Evolutionary conservation across 495 filamentous ascomycete species (phyloP), one percentile per base, ranked within the genome.

Genomic region (Beverwykella pulmonaria): DNA sequence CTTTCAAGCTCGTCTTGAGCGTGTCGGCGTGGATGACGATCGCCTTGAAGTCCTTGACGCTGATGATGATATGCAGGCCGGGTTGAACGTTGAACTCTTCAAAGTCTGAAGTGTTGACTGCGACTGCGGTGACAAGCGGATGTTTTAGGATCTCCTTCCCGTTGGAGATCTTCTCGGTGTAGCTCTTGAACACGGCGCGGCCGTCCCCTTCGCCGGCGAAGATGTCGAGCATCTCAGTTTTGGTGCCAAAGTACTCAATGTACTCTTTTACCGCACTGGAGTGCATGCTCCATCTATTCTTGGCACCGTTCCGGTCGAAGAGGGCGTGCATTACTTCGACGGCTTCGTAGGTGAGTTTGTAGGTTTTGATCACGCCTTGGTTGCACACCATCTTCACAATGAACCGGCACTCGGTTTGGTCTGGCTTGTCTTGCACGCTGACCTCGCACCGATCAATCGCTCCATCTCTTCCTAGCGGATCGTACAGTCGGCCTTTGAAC

Each of bases 21-120:
- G 88, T 86, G 50, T 90, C 89, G 12, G 94, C 95, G 77, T 98
- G 93, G 14, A 84, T 80, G 32, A 96, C 86, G 39, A 94, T 90
- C 22, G 94, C 88, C 75, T 92, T 91, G 79, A 98, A 96, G 76
- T 98, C 94, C 77, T 96, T 97, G 62, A 97, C 85, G 73, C 86
- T 91, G 71, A 98, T 92, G 58, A 90, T 88, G 61, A 97, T 88
- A 69, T 96, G 93, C 32, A 97, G 81, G 58, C 88, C 84, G 47
- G 92, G 87, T 71, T 92, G 85, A 25, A 92, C 90, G 0, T 82
- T 72, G 68, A 93, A 95, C 19, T 89, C 82, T 29, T 93, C 88
- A 73, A 98, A 98, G 70, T 98, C 93, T 47, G 86, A 82, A 62
- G 87, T 90, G 69, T 95, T 91, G 22, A 96, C 84, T 3, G 93